These are phyloP conservation scores for Debaryomyces sp. DNA, from an alignment of 1,139 yeast genomes.

Conservation along the genomic window DNA sequence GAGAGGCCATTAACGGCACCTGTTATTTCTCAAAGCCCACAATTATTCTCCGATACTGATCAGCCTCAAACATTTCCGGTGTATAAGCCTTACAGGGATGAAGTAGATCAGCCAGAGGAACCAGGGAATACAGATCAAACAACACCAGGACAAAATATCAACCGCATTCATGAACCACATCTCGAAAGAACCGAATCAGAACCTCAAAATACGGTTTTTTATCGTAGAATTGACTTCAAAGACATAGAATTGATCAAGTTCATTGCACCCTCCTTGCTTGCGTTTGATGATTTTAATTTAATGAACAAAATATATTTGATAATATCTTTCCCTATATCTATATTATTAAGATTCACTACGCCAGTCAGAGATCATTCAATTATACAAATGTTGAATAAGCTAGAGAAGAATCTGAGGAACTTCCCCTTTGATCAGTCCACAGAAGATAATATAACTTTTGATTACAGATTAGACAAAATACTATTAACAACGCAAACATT, in stretches of 20 bases:
- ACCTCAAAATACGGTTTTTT: not conserved
- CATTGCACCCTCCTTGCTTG: conserved; percentile 18
- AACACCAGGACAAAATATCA: not conserved
- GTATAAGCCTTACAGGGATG: conserved; percentile 11
- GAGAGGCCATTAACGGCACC: conserved; percentile 22
- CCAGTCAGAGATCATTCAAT: conserved; percentile 44
- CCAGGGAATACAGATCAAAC: not conserved
- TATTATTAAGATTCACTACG: conserved; percentile 47
- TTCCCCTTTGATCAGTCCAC: conserved; percentile 1
- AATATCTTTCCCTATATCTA: conserved; percentile 45
- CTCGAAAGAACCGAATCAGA: not conserved
- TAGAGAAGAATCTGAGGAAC: conserved; percentile 2
- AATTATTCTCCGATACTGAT: not conserved
- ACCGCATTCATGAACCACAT: not conserved
- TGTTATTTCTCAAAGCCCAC: conserved; percentile 6
- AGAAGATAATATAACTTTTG: conserved; percentile 15
- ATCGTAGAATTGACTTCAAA: not conserved
- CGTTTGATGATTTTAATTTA: conserved; percentile 12
- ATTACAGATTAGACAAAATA: conserved; percentile 20
- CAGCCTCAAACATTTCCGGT: conserved; percentile 10
- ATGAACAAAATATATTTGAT: conserved; percentile 24
- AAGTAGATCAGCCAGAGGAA: conserved; percentile 2
- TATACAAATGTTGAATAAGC: conserved; percentile 10
- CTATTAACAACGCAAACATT: conserved; percentile 24
- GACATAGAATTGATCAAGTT: conserved; percentile 23